Percentiles rank a stretch among this genome's conserved stretches.
phyloP scores from a whole-genome alignment of 148 eudicot genomes.

The Mesembryanthemum crystallinum region DNA sequence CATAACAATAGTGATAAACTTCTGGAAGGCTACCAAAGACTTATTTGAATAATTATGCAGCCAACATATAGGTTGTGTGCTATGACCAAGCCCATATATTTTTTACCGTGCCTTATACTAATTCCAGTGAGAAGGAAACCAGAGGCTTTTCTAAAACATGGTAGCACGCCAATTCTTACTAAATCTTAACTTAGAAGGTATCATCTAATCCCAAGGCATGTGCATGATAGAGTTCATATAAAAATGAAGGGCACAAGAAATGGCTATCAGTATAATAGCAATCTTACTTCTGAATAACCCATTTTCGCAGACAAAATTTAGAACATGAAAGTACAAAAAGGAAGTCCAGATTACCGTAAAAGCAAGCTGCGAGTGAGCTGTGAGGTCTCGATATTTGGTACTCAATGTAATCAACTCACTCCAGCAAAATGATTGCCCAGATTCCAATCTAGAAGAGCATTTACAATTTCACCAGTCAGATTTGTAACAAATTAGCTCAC shows the following conservation, averaged over 20 bases:
- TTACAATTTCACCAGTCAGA: slow-evolving; percentile 9
- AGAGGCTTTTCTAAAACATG: neutral
- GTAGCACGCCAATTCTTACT: neutral
- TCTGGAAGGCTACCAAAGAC: neutral
- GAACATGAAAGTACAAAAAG: neutral
- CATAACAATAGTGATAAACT: neutral
- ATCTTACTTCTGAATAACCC: neutral
- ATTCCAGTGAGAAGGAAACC: neutral
- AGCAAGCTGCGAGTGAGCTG: slow-evolving; percentile 83
- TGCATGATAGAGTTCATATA: neutral
- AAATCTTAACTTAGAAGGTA: neutral
- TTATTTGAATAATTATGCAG: neutral
- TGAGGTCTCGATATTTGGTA: slow-evolving; percentile 90
- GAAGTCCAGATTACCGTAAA: slow-evolving; percentile 54
- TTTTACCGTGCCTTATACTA: neutral
- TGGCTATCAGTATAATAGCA: neutral
- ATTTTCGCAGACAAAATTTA: neutral
- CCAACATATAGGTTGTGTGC: neutral
- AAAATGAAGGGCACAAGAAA: neutral
- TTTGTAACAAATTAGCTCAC: neutral
- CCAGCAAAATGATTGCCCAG: slow-evolving; percentile 90
- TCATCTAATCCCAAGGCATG: neutral
- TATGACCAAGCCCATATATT: neutral
- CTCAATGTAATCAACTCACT: slow-evolving; percentile 80
- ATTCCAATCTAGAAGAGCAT: slow-evolving; percentile 62